These are phyloP conservation scores for Datura wrightii DNA, from an alignment of 257 asterid species.

Conservation along the genomic window DNA sequence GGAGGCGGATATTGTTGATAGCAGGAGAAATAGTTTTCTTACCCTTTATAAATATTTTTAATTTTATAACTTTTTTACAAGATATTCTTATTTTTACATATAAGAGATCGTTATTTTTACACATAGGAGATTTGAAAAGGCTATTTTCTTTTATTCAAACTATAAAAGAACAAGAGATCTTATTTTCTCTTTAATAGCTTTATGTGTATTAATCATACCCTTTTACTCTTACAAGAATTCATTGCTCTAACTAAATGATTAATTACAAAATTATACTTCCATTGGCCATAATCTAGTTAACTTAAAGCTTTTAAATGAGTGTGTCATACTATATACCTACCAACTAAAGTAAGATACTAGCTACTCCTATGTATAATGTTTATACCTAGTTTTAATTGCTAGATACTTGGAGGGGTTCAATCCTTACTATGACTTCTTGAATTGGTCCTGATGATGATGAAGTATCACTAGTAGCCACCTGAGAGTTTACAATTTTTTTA, in stretches of 20 bases:
- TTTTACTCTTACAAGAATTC: neutral
- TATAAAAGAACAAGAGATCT: too few species aligned
- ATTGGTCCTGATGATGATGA: neutral
- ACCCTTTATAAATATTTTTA: too few species aligned
- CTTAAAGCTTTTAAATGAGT: neutral
- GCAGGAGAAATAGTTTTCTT: too few species aligned
- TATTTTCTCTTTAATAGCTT: neutral
- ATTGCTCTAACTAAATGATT: neutral
- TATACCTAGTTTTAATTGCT: conserved; percentile 24
- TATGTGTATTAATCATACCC: neutral
- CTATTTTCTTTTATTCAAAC: too few species aligned
- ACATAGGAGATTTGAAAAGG: too few species aligned
- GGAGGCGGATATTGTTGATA: too few species aligned
- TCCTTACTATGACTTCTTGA: neutral
- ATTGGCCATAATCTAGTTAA: neutral
- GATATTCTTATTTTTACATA: too few species aligned
- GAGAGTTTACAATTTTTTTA: neutral
- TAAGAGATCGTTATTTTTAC: too few species aligned
- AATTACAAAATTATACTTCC: neutral
- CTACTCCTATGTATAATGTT: neutral
- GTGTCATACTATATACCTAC: neutral
- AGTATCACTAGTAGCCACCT: neutral
- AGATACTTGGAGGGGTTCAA: conserved; percentile 6
- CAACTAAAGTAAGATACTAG: neutral
- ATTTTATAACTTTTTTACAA: too few species aligned